Conservation (phyloP, 768 basidiomycete species). For the Serpula lacrymans region DNA sequence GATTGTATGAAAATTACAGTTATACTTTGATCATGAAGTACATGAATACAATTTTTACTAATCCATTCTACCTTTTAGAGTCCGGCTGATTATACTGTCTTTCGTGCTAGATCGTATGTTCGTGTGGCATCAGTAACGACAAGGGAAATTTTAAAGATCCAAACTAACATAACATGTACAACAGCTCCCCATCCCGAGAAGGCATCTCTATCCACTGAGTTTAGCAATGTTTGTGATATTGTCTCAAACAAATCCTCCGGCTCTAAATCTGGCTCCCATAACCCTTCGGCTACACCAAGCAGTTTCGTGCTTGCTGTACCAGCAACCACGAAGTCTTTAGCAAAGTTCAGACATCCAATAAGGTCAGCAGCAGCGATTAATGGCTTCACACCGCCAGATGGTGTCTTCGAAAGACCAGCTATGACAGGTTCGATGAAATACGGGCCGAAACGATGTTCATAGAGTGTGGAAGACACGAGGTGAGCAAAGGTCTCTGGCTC, state of each 20-base stretch:
- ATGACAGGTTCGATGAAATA: constrained; percentile 97
- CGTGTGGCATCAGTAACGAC: constrained; percentile 8
- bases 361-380: constrained; percentile 96
- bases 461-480: constrained; percentile 91
- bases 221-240: constrained; percentile 92
- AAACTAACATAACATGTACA: constrained; percentile 89
- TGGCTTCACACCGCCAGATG: constrained; percentile 72
- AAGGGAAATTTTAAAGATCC: constrained; percentile 3
- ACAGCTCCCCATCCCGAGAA: constrained; percentile 96
- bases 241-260: constrained; percentile 98
- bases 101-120: constrained; percentile 51
- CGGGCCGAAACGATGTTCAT: constrained; percentile 93
- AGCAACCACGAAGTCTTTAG: constrained; percentile 95
- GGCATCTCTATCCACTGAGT: constrained; percentile 94
- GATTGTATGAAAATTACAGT: too few relatives aligned
- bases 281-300: constrained; percentile 94
- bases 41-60: constrained; percentile 37
- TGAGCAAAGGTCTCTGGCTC: constrained; percentile 95
- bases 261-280: constrained; percentile 97
- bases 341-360: constrained; percentile 90
- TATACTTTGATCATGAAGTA: too few relatives aligned
- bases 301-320: constrained; percentile 91
- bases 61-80: constrained; percentile 90
- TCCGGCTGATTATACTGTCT: constrained; percentile 77
- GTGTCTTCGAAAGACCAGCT: constrained; percentile 79